Evolutionary conservation across 805 yeast species (phyloP).

Genomic region (Hanseniaspora occidentalis): DNA sequence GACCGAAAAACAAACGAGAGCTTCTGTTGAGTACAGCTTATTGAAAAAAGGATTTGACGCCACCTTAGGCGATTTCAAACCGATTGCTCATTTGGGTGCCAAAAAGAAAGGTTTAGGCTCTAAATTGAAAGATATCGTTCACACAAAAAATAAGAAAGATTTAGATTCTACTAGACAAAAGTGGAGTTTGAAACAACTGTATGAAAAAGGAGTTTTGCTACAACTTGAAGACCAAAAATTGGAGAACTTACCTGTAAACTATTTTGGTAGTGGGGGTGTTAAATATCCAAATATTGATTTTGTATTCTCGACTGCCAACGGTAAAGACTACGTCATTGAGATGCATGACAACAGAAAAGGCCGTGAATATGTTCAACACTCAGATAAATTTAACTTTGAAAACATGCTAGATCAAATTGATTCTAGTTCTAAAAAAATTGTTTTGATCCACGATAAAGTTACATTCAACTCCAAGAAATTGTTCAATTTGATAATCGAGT

Average conservation of each 20-base stretch:
- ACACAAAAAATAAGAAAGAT: slow-evolving; percentile 24
- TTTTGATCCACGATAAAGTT: slow-evolving; percentile 56
- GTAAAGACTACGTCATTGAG: slow-evolving; percentile 53
- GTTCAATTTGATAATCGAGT: slow-evolving; percentile 56
- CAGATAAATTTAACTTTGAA: slow-evolving; percentile 50
- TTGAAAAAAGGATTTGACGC: slow-evolving; percentile 38
- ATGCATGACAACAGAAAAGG: slow-evolving; percentile 25
- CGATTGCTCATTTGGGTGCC: slow-evolving; percentile 20
- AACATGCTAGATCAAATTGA: slow-evolving; percentile 70
- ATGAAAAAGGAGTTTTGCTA: slow-evolving; percentile 57
- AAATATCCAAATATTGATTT: slow-evolving; percentile 58
- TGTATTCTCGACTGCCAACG: slow-evolving; percentile 62
- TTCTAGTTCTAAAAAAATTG: slow-evolving; percentile 34
- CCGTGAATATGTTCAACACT: slow-evolving; percentile 16
- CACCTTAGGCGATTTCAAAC: slow-evolving; percentile 38
- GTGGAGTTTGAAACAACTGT: slow-evolving; percentile 63
- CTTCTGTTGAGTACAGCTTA: slow-evolving; percentile 29
- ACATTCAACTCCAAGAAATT: slow-evolving; percentile 56
- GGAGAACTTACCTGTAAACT: slow-evolving; percentile 25
- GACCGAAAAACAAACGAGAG: slow-evolving; percentile 32
- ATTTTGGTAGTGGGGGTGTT: slow-evolving; percentile 30
- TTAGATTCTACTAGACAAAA: slow-evolving; percentile 44
- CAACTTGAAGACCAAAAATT: slow-evolving; percentile 44
- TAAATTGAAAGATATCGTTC: slow-evolving; percentile 31
- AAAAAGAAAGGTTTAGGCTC: slow-evolving; percentile 20